Conservation (phyloP, 2,329 filamentous ascomycete species). For the Xylaria sp. region DNA sequence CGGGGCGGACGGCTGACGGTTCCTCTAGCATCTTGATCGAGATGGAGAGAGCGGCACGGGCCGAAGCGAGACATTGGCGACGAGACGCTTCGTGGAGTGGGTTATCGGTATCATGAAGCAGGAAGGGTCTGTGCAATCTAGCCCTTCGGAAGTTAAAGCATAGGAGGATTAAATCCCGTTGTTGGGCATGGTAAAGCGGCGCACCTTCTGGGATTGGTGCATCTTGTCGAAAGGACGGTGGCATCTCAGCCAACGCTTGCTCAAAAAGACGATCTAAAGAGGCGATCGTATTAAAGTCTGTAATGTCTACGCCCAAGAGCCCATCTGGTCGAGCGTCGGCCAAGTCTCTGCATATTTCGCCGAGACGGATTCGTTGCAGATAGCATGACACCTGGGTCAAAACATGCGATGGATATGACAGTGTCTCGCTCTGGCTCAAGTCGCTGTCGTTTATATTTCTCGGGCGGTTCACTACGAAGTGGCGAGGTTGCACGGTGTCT, state of each 20-base stretch:
- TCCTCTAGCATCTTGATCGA: slow-evolving; percentile 38
- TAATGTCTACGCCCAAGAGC: slow-evolving; percentile 43
- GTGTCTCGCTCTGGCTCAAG: slow-evolving; percentile 45
- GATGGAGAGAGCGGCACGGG: slow-evolving; percentile 42
- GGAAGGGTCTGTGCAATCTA: slow-evolving; percentile 46
- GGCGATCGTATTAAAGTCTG: slow-evolving; percentile 49
- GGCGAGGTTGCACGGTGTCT: slow-evolving; percentile 53
- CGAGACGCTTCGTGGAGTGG: slow-evolving; percentile 36
- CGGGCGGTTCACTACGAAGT: slow-evolving; percentile 55
- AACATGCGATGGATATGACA: slow-evolving; percentile 49
- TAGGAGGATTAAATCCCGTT: slow-evolving; percentile 42
- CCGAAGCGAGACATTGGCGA: slow-evolving; percentile 43
- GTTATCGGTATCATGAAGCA: slow-evolving; percentile 39
- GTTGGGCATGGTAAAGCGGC: slow-evolving; percentile 32
- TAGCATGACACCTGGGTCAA: slow-evolving; percentile 54
- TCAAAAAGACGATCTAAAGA: slow-evolving; percentile 50
- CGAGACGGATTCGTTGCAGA: slow-evolving; percentile 53
- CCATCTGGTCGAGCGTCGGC: slow-evolving; percentile 48
- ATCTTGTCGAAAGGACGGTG: slow-evolving; percentile 35
- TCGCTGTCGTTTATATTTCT: slow-evolving; percentile 55
- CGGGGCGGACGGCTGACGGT: slow-evolving; percentile 11
- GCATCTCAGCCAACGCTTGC: slow-evolving; percentile 37
- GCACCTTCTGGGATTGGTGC: slow-evolving; percentile 34
- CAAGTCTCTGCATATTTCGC: slow-evolving; percentile 53
- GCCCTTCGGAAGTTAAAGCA: slow-evolving; percentile 45